Conservation (phyloP, 768 basidiomycete species). For the Trametes maxima region DNA sequence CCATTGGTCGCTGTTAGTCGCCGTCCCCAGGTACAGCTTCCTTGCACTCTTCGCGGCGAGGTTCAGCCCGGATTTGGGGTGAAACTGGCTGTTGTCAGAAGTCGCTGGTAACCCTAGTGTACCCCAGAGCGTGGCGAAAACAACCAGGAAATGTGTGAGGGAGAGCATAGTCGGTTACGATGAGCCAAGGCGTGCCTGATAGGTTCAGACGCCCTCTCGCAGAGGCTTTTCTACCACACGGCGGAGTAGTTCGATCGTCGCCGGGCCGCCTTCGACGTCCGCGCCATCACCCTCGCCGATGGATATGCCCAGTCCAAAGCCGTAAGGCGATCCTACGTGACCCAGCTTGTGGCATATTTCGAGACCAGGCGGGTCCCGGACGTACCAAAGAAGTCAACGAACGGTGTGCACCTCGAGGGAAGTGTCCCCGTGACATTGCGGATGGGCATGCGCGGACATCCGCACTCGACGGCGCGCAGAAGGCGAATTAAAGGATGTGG, state of each 20-base stretch:
- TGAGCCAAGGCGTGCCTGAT: not conserved
- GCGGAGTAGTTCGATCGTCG: not conserved
- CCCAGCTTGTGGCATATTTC: not conserved
- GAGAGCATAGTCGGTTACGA: not conserved
- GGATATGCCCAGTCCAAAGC: not conserved
- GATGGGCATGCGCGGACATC: not conserved
- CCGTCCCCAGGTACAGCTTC: constrained; percentile 50
- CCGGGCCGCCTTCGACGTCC: constrained; percentile 4
- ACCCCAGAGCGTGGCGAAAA: not conserved
- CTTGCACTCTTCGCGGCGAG: constrained; percentile 40
- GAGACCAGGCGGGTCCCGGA: constrained; percentile 8
- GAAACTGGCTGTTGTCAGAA: not conserved
- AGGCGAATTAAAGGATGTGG: too few species aligned
- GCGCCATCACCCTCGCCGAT: constrained; percentile 6
- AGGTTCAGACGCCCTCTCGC: too few species aligned
- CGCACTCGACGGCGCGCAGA: not conserved
- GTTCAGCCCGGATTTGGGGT: constrained; percentile 31
- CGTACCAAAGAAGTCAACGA: not conserved
- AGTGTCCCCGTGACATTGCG: constrained; percentile 2
- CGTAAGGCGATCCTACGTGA: not conserved
- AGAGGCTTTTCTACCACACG: not conserved
- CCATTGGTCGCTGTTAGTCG: constrained; percentile 49
- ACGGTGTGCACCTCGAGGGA: not conserved
- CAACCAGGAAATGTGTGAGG: not conserved
- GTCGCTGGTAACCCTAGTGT: not conserved